Percentiles rank a stretch among this genome's conserved stretches.
These are phyloP conservation scores for Lepidium didymum DNA, from an alignment of 345 rosid species.

Conservation along the genomic window DNA sequence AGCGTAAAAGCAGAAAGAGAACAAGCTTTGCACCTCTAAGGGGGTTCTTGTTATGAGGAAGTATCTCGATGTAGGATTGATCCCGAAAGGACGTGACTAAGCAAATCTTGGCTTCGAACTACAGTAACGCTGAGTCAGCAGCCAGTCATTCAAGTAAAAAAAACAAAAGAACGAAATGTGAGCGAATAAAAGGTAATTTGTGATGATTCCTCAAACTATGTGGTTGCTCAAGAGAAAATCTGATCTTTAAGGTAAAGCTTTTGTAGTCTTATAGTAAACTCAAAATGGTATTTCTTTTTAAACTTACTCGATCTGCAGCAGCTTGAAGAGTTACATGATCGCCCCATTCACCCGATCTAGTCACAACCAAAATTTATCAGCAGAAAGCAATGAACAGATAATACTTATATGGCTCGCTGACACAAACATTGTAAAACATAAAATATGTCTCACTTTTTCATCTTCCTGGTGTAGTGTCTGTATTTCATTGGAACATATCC, in stretches of 20 bases:
- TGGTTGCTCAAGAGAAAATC: background rate
- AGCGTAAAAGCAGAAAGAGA: background rate
- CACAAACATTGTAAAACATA: background rate
- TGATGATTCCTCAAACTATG: background rate
- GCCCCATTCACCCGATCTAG: conserved; percentile 92
- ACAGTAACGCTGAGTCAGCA: conserved; percentile 36
- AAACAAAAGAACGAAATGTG: background rate
- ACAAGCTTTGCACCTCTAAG: conserved; percentile 52
- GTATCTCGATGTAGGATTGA: conserved; percentile 70
- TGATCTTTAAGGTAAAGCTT: background rate
- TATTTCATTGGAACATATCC: conserved; percentile 87
- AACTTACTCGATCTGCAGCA: conserved; percentile 90
- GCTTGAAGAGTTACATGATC: conserved; percentile 95
- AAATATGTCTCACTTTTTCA: conserved; percentile 73
- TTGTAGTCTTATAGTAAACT: background rate
- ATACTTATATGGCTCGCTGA: background rate
- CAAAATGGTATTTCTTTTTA: background rate
- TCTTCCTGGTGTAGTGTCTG: conserved; percentile 65
- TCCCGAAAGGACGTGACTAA: conserved; percentile 90
- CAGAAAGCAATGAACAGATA: conserved; percentile 6
- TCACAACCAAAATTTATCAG: conserved; percentile 15
- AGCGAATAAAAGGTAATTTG: background rate
- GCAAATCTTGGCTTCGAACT: conserved; percentile 80
- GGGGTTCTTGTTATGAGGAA: conserved; percentile 62
- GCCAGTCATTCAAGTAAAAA: conserved; percentile 9